Evolutionary conservation across 2,329 filamentous ascomycete species (phyloP).

Genomic region (Fusarium palustre): DNA sequence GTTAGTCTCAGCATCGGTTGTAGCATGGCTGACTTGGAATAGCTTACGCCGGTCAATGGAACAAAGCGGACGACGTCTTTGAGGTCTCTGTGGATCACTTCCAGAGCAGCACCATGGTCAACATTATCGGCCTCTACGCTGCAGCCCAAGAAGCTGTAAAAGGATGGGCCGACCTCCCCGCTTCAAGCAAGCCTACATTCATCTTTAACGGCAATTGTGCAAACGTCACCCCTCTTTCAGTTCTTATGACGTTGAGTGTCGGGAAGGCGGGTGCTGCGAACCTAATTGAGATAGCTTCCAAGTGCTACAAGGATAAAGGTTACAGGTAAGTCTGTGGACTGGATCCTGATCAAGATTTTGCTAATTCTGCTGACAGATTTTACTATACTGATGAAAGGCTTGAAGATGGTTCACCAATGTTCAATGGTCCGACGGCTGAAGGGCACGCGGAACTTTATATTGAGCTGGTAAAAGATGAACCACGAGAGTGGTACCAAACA

Average conservation of each 20-base stretch:
- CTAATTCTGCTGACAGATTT: background rate
- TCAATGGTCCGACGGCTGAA: background rate
- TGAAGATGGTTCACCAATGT: conserved; percentile 16
- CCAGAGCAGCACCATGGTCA: background rate
- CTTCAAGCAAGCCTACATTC: background rate
- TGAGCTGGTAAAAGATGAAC: conserved; percentile 10
- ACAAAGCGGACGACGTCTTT: background rate
- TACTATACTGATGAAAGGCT: conserved; percentile 29
- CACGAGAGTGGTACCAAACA: conserved; percentile 17
- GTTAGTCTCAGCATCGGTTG: rapidly evolving
- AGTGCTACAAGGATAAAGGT: background rate
- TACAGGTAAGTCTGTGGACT: background rate
- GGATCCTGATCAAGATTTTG: rapidly evolving
- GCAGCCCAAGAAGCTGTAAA: conserved; percentile 12
- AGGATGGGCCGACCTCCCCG: background rate
- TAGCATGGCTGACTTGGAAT: rapidly evolving
- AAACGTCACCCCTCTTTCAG: conserved; percentile 4
- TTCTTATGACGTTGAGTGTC: background rate
- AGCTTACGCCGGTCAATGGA: background rate
- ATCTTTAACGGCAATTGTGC: conserved; percentile 14
- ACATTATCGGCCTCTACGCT: conserved; percentile 10
- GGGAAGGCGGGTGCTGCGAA: conserved; percentile 12
- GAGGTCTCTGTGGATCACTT: background rate
- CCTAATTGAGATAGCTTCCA: conserved; percentile 8
- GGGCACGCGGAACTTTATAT: conserved; percentile 13